Percentiles rank a stretch among this genome's conserved stretches.
Evolutionary conservation across 495 filamentous ascomycete genomes (phyloP).

Genomic region (Chaetomidium leptoderma): DNA sequence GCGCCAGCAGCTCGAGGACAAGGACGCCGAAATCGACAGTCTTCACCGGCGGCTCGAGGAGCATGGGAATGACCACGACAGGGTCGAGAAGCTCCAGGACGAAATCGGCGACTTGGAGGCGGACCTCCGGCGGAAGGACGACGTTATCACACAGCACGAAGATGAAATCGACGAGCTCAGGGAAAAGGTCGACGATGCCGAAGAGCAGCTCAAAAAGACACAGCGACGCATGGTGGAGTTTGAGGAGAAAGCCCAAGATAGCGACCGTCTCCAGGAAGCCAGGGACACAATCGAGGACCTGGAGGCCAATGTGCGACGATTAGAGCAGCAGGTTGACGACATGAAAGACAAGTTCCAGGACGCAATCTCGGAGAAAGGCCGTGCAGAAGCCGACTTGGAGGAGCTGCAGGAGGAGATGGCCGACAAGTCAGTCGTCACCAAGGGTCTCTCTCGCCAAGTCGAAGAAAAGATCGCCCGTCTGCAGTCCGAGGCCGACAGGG

Average conservation of each 20-base stretch:
- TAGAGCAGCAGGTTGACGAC: slow-evolving; percentile 51
- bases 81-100: slow-evolving; percentile 51
- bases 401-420: slow-evolving; percentile 73
- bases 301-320: slow-evolving; percentile 40
- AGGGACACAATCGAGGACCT: slow-evolving; percentile 48
- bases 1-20: slow-evolving; percentile 47
- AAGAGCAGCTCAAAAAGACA: slow-evolving; percentile 51
- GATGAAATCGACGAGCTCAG: slow-evolving; percentile 39
- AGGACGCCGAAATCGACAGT: slow-evolving; percentile 53
- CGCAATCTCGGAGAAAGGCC: slow-evolving; percentile 58
- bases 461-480: slow-evolving; percentile 65
- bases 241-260: slow-evolving; percentile 54
- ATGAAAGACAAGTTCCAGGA: slow-evolving; percentile 58
- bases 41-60: slow-evolving; percentile 50
- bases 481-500: slow-evolving; percentile 56
- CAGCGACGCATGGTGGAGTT: slow-evolving; percentile 57
- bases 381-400: slow-evolving; percentile 54
- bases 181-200: slow-evolving; percentile 51
- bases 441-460: slow-evolving; percentile 68
- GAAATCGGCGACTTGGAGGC: slow-evolving; percentile 58
- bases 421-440: slow-evolving; percentile 72
- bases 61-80: slow-evolving; percentile 35
- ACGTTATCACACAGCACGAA: slow-evolving; percentile 40
- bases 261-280: slow-evolving; percentile 53
- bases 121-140: slow-evolving; percentile 54